phyloP scores from a whole-genome alignment of 2,329 filamentous ascomycete genomes.

The Aspergillus ibericus region DNA sequence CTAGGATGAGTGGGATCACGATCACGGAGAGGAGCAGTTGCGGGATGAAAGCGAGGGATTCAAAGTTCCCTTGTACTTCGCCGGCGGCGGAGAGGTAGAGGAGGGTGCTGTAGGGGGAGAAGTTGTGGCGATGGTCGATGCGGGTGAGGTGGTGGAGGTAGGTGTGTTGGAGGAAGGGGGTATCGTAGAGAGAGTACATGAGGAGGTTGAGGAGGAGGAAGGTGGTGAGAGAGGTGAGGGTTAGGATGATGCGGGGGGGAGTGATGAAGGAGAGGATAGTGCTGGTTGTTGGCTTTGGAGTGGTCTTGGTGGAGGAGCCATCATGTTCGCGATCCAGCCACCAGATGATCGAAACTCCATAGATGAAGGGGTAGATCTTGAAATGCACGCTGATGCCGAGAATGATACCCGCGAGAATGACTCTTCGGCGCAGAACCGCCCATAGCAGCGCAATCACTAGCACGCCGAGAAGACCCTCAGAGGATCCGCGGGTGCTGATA shows the following conservation, averaged over 20 bases:
- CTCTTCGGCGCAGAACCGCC: constrained; percentile 67
- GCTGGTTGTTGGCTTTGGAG: neutral
- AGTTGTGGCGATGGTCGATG: constrained; percentile 96
- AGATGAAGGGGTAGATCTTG: constrained; percentile 98
- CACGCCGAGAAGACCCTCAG: constrained; percentile 84
- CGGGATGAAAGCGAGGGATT: constrained; percentile 84
- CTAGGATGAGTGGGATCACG: constrained; percentile 71
- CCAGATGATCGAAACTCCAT: constrained; percentile 63
- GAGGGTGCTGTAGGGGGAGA: constrained; percentile 91
- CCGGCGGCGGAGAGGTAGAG: constrained; percentile 80
- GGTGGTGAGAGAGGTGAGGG: constrained; percentile 64
- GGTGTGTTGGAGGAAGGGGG: constrained; percentile 81
- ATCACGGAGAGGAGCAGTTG: constrained; percentile 79
- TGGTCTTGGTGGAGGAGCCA: constrained; percentile 4
- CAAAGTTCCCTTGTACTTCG: constrained; percentile 52
- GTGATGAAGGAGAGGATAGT: constrained; percentile 35
- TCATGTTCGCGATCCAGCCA: constrained; percentile 37
- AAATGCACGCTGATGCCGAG: constrained; percentile 89
- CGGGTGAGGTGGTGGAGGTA: constrained; percentile 90
- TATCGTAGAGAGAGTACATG: constrained; percentile 80
- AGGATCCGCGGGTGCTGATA: constrained; percentile 92
- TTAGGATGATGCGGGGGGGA: constrained; percentile 37
- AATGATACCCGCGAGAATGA: constrained; percentile 68
- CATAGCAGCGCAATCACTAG: constrained; percentile 81
- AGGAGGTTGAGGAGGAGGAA: constrained; percentile 71